phyloP scores from a whole-genome alignment of 1,284 basidiomycete species.

The Agaricales sp. region DNA sequence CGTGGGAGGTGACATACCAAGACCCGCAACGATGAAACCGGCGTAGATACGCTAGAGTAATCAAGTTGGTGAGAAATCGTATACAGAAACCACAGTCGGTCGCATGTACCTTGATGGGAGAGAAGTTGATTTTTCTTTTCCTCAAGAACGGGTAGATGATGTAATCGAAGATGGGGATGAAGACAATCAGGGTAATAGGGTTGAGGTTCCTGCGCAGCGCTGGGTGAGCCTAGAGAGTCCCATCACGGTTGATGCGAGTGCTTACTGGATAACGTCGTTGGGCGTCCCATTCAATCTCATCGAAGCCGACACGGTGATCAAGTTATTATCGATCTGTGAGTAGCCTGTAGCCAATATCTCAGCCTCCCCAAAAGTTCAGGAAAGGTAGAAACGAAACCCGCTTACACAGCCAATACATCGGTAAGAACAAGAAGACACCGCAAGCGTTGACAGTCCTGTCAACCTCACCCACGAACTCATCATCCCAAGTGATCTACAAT shows the following conservation, averaged over 20 bases:
- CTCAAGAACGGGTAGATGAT: slow-evolving; percentile 49
- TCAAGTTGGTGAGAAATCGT: background rate
- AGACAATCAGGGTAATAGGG: slow-evolving; percentile 40
- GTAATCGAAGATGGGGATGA: slow-evolving; percentile 40
- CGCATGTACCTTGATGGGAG: slow-evolving; percentile 27
- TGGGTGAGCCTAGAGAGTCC: background rate
- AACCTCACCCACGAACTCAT: slow-evolving; percentile 55
- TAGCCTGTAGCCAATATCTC: slow-evolving; percentile 26
- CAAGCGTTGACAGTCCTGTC: slow-evolving; percentile 55
- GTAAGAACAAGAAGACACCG: slow-evolving; percentile 51
- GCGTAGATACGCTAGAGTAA: slow-evolving; percentile 40
- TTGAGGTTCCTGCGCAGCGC: slow-evolving; percentile 32
- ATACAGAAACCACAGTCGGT: background rate
- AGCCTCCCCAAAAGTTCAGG: background rate
- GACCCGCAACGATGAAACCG: slow-evolving; percentile 51
- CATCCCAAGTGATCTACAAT: slow-evolving; percentile 38
- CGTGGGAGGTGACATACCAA: too few species aligned
- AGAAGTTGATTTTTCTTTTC: slow-evolving; percentile 39
- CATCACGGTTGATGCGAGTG: background rate
- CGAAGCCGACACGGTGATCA: slow-evolving; percentile 36
- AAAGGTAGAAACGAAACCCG: slow-evolving; percentile 1
- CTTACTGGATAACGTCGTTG: slow-evolving; percentile 41
- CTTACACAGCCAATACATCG: slow-evolving; percentile 42
- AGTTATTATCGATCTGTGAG: slow-evolving; percentile 44
- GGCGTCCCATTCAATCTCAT: slow-evolving; percentile 44